Percentiles rank a stretch among this genome's conserved stretches.
These are phyloP conservation scores for Komagataella pseudopastoris DNA, from an alignment of 805 yeast genomes.

Conservation along the genomic window DNA sequence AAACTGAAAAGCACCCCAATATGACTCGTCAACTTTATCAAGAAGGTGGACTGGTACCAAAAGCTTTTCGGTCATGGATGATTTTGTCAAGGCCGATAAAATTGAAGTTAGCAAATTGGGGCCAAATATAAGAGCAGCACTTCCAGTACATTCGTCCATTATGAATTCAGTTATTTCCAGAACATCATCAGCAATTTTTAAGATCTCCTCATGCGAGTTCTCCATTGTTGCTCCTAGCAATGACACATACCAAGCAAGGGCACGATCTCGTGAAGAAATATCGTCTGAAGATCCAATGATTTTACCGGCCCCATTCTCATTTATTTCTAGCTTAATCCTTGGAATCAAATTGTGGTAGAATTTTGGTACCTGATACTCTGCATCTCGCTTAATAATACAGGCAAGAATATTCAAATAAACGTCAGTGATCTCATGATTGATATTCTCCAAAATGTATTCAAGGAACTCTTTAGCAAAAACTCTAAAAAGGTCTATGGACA, in stretches of 20 bases:
- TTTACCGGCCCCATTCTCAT: conserved; percentile 71
- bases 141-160: conserved; percentile 44
- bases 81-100: conserved; percentile 47
- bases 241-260: conserved; percentile 56
- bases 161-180: conserved; percentile 28
- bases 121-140: conserved; percentile 39
- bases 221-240: conserved; percentile 60
- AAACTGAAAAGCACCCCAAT: conserved; percentile 72
- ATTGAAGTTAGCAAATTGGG: conserved; percentile 51
- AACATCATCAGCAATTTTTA: conserved; percentile 31
- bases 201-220: conserved; percentile 42
- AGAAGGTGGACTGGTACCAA: conserved; percentile 33
- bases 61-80: conserved; percentile 42
- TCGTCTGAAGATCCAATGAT: conserved; percentile 48
- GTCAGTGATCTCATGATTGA: conserved; percentile 46
- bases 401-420: conserved; percentile 64
- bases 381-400: conserved; percentile 53
- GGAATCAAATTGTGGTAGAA: conserved; percentile 31
- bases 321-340: conserved; percentile 51
- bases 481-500: conserved; percentile 41
- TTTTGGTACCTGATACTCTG: conserved; percentile 28
- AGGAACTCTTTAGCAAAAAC: conserved; percentile 32
- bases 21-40: conserved; percentile 24
- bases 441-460: conserved; percentile 46
- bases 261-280: conserved; percentile 64